Evolutionary conservation across 2,329 filamentous ascomycete genomes (phyloP), one percentile per base, ranked within the genome.

Genomic region (Alternaria alternata): DNA sequence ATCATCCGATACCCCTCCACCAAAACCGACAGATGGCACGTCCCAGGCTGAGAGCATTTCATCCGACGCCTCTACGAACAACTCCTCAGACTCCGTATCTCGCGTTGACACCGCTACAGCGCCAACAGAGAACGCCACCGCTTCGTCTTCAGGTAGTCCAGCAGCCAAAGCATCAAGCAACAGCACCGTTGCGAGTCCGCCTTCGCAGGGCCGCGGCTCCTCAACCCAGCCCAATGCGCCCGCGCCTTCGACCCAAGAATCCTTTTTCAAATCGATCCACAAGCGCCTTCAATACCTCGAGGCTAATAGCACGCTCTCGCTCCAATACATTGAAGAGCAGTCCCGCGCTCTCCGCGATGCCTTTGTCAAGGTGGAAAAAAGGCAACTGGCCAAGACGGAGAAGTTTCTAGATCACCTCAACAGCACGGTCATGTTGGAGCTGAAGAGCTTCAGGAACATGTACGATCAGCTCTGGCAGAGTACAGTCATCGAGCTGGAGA

Each of bases 401-500:
- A 84, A 85, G 2, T 97, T 97, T 73, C 84, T 98, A 14, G 88
- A 93, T 61, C 88, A 88, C 38, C 84, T 99, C n/a, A 99, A 99
- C 77, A 85, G 84, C 47, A 97, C 94, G 0, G 93, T 98, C 1
- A 85, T 96, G 39, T 85, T 87, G 16, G 95, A 99, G 77, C 62
- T 77, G n/a, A 75, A 75, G 59, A 69, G 68, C 26, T 77, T 77
- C 51, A 87, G 92, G 53, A 88, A 89, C 59, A 91, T 97, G 76
- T 98, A 98, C 77, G 94, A 98, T 74, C 92, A 97, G 73, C 89
- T 98, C 12, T 98, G 94, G 94, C 94, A 97, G 78, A 94, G 91
- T 20, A 97, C 96, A 11, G 90, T 97, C 22, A 89, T 97, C 56
- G 94, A 96, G 30, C 87, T 98, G 14, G 93, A 97, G 75, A 89